Evolutionary conservation across 257 asterid species (phyloP).

Genomic region (Phtheirospermum japonicum): DNA sequence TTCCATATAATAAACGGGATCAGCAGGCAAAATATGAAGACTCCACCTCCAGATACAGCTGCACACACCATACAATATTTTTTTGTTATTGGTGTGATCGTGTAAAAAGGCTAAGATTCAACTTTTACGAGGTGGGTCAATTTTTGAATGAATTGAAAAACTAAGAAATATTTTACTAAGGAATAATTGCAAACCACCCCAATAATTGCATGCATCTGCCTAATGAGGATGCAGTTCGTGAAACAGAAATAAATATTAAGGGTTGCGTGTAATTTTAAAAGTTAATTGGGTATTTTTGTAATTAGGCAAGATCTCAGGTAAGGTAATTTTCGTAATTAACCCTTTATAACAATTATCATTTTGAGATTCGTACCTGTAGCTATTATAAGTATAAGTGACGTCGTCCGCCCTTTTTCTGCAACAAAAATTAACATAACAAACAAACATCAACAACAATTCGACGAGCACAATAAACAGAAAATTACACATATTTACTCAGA

Average conservation of each 20-base stretch:
- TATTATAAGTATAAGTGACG: not conserved
- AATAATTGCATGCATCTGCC: too few relatives aligned
- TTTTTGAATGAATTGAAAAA: too few relatives aligned
- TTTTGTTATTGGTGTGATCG: not conserved
- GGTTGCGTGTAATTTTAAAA: too few relatives aligned
- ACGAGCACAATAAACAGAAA: too few relatives aligned
- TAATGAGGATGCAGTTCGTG: not conserved
- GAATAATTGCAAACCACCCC: not conserved
- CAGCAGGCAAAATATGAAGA: slow-evolving; percentile 25
- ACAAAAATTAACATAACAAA: not conserved
- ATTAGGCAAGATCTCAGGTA: too few relatives aligned
- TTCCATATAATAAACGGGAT: slow-evolving; percentile 22
- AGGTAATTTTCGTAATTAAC: not conserved
- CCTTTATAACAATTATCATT: not conserved
- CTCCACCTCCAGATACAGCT: slow-evolving; percentile 37
- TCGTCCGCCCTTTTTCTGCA: slow-evolving; percentile 24
- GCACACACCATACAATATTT: slow-evolving; percentile 11
- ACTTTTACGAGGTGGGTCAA: too few relatives aligned
- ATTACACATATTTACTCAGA: too few relatives aligned
- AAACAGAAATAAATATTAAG: not conserved
- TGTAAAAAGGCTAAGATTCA: too few relatives aligned
- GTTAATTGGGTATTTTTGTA: too few relatives aligned
- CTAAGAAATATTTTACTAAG: too few relatives aligned
- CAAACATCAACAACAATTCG: too few relatives aligned
- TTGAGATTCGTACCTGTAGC: slow-evolving; percentile 29